Evolutionary conservation across 176 grass and related monocot genomes (phyloP), one percentile per base, ranked within the genome.

Genomic region (Rhipidocladum racemiflorum): DNA sequence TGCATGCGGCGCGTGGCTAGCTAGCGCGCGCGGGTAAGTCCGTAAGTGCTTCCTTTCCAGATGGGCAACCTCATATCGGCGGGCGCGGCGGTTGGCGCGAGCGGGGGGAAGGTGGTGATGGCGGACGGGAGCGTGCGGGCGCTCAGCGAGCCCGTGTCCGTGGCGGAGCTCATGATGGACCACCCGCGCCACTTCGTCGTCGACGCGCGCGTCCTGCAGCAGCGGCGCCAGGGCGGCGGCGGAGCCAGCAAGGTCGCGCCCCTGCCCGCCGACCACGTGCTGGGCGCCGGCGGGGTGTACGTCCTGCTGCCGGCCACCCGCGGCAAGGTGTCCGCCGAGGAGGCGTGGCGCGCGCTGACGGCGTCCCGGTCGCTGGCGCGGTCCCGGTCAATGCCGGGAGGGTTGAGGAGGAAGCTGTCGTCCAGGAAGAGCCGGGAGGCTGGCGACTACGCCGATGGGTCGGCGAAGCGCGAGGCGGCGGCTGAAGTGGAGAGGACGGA

Each of bases 151-250:
- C 92, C 95, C 16, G 91, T 81, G 69, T 87, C 95, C 21, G 95
- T 91, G 11, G 95, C 95, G 4, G 95, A 98, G 88, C 77, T 98
- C 57, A 98, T 98, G 95, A 94, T 98, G 78, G 88, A 95, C 63
- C 88, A 98, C 86, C 95, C 92, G 16, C 87, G 87, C 57, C 90
- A 93, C 80, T 94, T 94, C 81, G 95, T 98, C 44, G 80, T 95
- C 27, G 95, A 98, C 75, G 85, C 86, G 79, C 88, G 90, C 42
- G 73, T 82, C 16, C 86, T 89, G 20, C 72, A 51, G 72, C 63
- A 61, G 43, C 28, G 14, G 23, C 27, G 6, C 20, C 45, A 13
- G 65, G 27, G 30, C 32, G 34, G 20, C 7, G 43, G 16, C 23
- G n/a, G 44, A 3, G 67, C 54, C n/a, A 51, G 61, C 35, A 91